Evolutionary conservation across 441 rosid species (phyloP), one percentile per base, ranked within the genome.

Genomic region (Aleurites moluccanus): DNA sequence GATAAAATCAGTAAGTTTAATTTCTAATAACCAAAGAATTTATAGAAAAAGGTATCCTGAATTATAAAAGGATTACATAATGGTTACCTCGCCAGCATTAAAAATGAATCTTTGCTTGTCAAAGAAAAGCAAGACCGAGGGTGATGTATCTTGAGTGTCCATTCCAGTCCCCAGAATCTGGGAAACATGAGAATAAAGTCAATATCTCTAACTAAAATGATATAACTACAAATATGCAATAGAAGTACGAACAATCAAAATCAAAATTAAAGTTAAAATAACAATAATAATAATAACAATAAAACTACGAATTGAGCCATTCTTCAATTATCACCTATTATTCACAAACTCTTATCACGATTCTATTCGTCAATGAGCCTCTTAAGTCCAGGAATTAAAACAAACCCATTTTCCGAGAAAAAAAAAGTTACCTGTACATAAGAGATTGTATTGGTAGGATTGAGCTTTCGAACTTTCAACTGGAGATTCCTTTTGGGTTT

Each of bases 81-180:
- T n/a, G 28, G 53, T 74, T 75, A 94, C 99, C 96, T 94, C 99
- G 59, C 99, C 99, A 70, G 97, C 96, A 85, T 94, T 91, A 81
- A 94, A 94, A 56, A 94, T 90, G 81, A 94, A 91, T 74, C 99
- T 88, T 73, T 90, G 98, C 69, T 92, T 87, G 77, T 94, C 98
- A 85, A 94, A 94, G 84, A 92, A 94, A 63, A 92, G 97, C 79
- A 94, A 79, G 27, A 94, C 94, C 5, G 98, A 94, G 64, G 99
- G 89, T 2, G 94, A 92, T 0, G 98, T 92, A 72, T 94, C 99
- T 80, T 94, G 98, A 47, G 98, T 92, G 81, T 94, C 99, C 97
- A 94, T 90, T 77, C 99, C 99, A 28, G 96, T 94, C 62, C 99
- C 99, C 63, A 94, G 84, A 65, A 92, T 91, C 98, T 94, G 83